Percentiles rank a stretch among this genome's conserved stretches.
phyloP scores from a whole-genome alignment of 2,329 filamentous ascomycete species.

The Apiospora hydei region DNA sequence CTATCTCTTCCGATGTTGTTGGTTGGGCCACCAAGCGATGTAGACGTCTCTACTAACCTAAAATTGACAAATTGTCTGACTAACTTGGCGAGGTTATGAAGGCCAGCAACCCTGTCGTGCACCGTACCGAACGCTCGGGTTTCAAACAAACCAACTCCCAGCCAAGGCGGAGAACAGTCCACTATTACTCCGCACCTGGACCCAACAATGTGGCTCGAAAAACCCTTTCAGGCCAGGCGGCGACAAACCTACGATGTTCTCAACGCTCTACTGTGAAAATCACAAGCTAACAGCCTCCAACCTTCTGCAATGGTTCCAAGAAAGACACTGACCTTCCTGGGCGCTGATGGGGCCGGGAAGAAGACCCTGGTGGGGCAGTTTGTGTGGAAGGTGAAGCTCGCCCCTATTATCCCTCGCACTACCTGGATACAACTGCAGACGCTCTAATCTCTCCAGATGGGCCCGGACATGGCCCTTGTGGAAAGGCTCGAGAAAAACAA shows the following conservation, averaged over 20 bases:
- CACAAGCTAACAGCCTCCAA: neutral
- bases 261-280: neutral
- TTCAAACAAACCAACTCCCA: too few relatives aligned
- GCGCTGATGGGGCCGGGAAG: neutral
- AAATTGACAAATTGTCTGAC: too few relatives aligned
- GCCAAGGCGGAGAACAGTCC: too few relatives aligned
- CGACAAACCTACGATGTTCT: neutral
- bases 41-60: too few relatives aligned
- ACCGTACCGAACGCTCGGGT: too few relatives aligned
- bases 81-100: too few relatives aligned
- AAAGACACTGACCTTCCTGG: conserved; percentile 15
- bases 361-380: conserved; percentile 8
- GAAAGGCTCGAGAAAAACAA: conserved; percentile 17
- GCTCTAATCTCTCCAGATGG: neutral
- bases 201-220: neutral
- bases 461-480: neutral
- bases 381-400: conserved; percentile 5
- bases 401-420: too few relatives aligned
- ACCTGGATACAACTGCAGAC: neutral
- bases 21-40: too few relatives aligned
- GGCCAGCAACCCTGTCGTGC: too few relatives aligned
- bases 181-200: neutral
- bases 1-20: too few relatives aligned
- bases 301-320: neutral
- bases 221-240: neutral